Percentiles rank a stretch among this genome's conserved stretches.
Evolutionary conservation across 768 basidiomycete species (phyloP).

Genomic region (Hebeloma cylindrosporum): DNA sequence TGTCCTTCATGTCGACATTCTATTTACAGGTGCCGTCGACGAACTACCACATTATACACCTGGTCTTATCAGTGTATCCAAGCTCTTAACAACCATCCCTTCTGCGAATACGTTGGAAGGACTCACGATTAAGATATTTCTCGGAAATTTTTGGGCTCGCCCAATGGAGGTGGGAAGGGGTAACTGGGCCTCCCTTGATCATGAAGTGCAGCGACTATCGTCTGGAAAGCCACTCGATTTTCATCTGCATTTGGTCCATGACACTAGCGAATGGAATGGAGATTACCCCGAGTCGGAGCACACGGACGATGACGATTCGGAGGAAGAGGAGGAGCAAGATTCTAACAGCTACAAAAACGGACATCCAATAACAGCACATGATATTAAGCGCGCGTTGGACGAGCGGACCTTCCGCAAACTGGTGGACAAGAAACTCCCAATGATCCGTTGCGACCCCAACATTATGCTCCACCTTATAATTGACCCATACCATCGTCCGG

Average conservation of each 20-base stretch:
- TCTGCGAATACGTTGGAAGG: too few relatives aligned
- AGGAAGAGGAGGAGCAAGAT: not conserved
- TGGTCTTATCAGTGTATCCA: too few relatives aligned
- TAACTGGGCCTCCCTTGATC: constrained; percentile 7
- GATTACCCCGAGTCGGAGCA: too few relatives aligned
- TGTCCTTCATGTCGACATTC: too few relatives aligned
- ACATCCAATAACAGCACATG: not conserved
- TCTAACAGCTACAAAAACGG: constrained; percentile 1
- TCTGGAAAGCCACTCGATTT: not conserved
- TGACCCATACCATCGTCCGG: not conserved
- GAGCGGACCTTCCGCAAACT: not conserved
- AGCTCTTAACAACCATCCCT: too few relatives aligned
- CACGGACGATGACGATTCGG: not conserved
- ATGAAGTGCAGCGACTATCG: constrained; percentile 3
- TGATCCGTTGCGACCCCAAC: not conserved
- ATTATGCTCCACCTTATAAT: not conserved
- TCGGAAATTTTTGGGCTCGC: too few relatives aligned
- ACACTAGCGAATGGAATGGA: too few relatives aligned
- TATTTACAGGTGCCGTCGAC: too few relatives aligned
- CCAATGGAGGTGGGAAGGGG: too few relatives aligned
- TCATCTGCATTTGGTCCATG: constrained; percentile 1
- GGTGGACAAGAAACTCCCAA: not conserved
- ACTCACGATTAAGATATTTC: too few relatives aligned
- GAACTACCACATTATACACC: too few relatives aligned
- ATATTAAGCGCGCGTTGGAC: constrained; percentile 1